phyloP scores from a whole-genome alignment of 2,329 filamentous ascomycete species.

The Ceratocystiopsis sp. region DNA sequence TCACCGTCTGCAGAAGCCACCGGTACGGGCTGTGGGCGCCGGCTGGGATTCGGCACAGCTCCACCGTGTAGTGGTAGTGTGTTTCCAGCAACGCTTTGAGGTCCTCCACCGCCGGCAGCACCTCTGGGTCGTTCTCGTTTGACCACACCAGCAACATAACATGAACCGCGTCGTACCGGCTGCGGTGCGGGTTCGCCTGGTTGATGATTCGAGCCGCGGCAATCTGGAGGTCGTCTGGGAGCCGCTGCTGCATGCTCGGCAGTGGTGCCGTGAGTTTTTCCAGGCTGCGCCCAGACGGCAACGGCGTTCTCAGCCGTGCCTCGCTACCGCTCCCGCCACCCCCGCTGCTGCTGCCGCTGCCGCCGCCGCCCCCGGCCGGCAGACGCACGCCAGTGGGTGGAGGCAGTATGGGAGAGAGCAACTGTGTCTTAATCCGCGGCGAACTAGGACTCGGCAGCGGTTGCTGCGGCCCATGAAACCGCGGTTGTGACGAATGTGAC shows the following conservation, averaged over 20 bases:
- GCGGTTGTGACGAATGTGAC: neutral
- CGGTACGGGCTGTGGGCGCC: constrained; percentile 29
- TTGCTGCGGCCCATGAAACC: no score
- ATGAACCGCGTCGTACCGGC: constrained; percentile 35
- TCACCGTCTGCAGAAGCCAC: constrained; percentile 34
- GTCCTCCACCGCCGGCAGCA: constrained; percentile 26
- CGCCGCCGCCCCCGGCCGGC: no score
- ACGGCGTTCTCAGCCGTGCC: constrained; percentile 34
- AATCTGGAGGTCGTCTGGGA: constrained; percentile 35
- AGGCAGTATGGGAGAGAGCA: no score
- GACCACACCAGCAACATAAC: constrained; percentile 40
- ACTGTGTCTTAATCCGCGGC: no score
- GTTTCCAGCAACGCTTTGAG: constrained; percentile 33
- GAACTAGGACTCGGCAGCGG: no score
- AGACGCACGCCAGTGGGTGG: no score
- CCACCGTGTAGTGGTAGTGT: constrained; percentile 33
- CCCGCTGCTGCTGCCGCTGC: no score
- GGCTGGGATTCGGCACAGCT: constrained; percentile 32
- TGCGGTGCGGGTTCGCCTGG: constrained; percentile 27
- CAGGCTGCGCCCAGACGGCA: constrained; percentile 37
- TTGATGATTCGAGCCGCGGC: constrained; percentile 29
- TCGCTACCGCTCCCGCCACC: constrained; percentile 14
- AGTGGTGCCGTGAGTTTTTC: constrained; percentile 31
- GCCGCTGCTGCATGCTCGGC: constrained; percentile 28
- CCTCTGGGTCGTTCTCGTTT: constrained; percentile 29